phyloP scores from a whole-genome alignment of 495 filamentous ascomycete genomes.

The Aspergillus olivimuriae region DNA sequence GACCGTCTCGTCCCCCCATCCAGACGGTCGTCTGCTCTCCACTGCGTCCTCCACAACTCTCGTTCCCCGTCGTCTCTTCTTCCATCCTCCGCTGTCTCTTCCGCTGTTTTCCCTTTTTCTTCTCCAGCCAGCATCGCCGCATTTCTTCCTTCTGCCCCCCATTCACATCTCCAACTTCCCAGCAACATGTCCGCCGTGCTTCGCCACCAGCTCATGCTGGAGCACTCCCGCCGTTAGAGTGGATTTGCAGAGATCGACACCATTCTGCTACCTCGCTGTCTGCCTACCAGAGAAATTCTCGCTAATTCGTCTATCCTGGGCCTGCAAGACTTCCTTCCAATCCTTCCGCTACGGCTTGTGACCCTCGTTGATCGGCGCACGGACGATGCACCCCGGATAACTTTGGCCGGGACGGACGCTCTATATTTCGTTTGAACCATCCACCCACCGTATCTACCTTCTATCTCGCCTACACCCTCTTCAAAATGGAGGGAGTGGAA shows the following conservation, averaged over 20 bases:
- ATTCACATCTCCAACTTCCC: background rate
- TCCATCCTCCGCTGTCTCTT: too few species aligned
- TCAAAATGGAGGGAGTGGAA: conserved; percentile 54
- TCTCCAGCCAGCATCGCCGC: background rate
- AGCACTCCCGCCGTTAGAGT: conserved; percentile 8
- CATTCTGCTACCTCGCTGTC: too few species aligned
- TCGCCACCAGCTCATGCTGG: conserved; percentile 17
- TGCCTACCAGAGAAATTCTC: too few species aligned
- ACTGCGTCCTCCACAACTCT: background rate
- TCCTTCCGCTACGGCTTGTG: too few species aligned
- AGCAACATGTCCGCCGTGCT: conserved; percentile 15
- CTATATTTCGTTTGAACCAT: background rate
- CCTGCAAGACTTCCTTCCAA: too few species aligned
- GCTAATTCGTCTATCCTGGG: too few species aligned
- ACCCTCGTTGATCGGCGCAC: too few species aligned
- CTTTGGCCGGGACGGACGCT: background rate
- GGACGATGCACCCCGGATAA: background rate
- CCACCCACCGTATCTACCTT: background rate
- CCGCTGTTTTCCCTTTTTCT: conserved; percentile 1
- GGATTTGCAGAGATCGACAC: too few species aligned
- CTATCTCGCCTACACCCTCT: background rate
- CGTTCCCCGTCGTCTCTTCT: too few species aligned
- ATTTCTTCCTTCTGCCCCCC: background rate
- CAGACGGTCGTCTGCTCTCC: background rate
- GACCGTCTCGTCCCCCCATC: background rate